These are phyloP conservation scores for Fusarium acutatum DNA, from an alignment of 2,329 filamentous ascomycete genomes.

Conservation along the genomic window DNA sequence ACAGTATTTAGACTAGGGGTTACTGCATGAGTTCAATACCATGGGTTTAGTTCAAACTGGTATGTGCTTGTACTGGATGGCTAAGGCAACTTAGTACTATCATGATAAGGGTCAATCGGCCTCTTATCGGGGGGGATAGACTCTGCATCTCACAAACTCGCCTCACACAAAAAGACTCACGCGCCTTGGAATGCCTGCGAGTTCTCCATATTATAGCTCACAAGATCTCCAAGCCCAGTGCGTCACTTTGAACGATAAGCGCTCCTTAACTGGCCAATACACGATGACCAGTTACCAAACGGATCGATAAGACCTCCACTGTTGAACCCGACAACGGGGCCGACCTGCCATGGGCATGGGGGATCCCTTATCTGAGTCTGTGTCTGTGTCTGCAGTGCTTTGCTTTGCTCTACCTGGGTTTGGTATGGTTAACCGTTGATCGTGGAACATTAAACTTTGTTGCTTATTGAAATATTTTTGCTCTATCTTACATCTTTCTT, in stretches of 20 bases:
- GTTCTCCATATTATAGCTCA: slow-evolving; percentile 40
- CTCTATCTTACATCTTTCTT: not conserved
- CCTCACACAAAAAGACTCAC: slow-evolving; percentile 15
- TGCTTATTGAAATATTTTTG: not conserved
- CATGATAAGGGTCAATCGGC: not conserved
- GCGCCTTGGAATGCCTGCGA: slow-evolving; percentile 10
- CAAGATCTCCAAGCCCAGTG: slow-evolving; percentile 35
- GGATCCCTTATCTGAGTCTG: slow-evolving; percentile 10
- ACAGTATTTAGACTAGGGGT: not conserved
- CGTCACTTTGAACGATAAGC: slow-evolving; percentile 39
- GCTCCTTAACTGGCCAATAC: slow-evolving; percentile 34
- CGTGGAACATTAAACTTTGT: not conserved
- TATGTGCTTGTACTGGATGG: not conserved
- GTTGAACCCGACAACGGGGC: slow-evolving; percentile 28
- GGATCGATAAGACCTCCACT: slow-evolving; percentile 29
- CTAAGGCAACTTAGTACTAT: not conserved
- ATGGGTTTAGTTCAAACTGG: not conserved
- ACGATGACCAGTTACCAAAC: slow-evolving; percentile 31
- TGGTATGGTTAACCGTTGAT: not conserved
- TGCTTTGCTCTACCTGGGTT: not conserved
- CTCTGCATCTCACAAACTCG: slow-evolving; percentile 3
- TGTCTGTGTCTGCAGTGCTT: not conserved
- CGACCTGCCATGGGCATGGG: not conserved
- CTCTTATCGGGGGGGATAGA: slow-evolving; percentile 8
- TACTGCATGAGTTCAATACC: not conserved